Evolutionary conservation across 768 basidiomycete genomes (phyloP).

Genomic region (Dioszegia crocea): DNA sequence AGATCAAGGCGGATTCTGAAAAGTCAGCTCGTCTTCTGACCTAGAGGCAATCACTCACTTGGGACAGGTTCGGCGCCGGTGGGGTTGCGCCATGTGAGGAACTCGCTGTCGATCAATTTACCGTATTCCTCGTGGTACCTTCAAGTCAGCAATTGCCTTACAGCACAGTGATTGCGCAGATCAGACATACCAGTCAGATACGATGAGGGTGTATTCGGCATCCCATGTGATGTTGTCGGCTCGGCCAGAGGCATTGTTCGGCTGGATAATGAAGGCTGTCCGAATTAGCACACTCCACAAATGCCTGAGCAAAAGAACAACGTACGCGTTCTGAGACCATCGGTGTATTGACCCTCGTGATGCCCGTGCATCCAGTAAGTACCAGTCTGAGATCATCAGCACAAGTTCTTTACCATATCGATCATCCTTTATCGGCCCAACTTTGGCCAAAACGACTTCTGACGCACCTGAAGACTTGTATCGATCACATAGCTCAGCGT

Average conservation of each 20-base stretch:
- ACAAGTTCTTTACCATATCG: too few relatives aligned
- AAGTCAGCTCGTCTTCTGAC: not conserved
- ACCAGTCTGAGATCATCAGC: slow-evolving; percentile 27
- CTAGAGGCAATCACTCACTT: slow-evolving; percentile 51
- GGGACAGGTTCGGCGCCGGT: slow-evolving; percentile 84
- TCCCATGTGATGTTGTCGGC: slow-evolving; percentile 64
- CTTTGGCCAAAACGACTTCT: not conserved
- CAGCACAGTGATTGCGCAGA: too few relatives aligned
- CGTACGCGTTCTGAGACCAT: slow-evolving; percentile 71
- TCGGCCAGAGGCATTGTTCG: slow-evolving; percentile 47
- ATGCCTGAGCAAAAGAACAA: not conserved
- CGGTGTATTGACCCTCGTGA: slow-evolving; percentile 69
- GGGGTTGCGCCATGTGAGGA: slow-evolving; percentile 66
- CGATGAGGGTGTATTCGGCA: slow-evolving; percentile 78
- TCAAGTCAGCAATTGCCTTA: not conserved
- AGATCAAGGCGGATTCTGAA: slow-evolving; percentile 72
- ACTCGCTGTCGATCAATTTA: slow-evolving; percentile 58
- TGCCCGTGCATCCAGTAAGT: slow-evolving; percentile 52
- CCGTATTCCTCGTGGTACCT: slow-evolving; percentile 70
- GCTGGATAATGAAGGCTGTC: slow-evolving; percentile 67
- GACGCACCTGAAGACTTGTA: slow-evolving; percentile 30
- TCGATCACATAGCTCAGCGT: slow-evolving; percentile 72
- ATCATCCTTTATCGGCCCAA: too few relatives aligned
- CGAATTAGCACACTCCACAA: not conserved
- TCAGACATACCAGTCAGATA: slow-evolving; percentile 71